Conservation (phyloP, 176 grass and related monocot species). For the Luzula sylvatica region DNA sequence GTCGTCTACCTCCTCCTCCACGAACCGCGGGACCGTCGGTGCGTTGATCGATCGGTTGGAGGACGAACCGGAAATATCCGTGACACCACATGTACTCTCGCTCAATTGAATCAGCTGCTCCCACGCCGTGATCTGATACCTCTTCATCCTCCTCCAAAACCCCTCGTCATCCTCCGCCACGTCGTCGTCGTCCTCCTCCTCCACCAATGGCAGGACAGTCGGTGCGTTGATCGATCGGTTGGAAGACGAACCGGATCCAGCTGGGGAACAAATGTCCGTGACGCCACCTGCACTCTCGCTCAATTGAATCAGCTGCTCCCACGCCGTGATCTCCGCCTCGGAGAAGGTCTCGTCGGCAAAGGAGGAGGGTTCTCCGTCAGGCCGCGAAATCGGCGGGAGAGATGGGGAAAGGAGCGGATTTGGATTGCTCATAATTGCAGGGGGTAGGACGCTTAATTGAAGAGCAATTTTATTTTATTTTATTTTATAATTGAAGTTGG, state of each 20-base stretch:
- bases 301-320: constrained; percentile 56
- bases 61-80: background rate
- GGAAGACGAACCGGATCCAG: constrained; percentile 10
- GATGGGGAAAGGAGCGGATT: background rate
- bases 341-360: too few relatives aligned
- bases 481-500: background rate
- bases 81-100: constrained; percentile 2
- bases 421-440: background rate
- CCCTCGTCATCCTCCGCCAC: constrained; percentile 2
- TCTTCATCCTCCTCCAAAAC: constrained; percentile 29
- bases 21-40: background rate
- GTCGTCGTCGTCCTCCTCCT: background rate
- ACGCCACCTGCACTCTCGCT: constrained; percentile 17
- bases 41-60: constrained; percentile 35
- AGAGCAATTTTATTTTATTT: background rate
- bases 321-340: constrained; percentile 42
- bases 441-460: constrained; percentile 4
- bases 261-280: constrained; percentile 4
- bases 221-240: constrained; percentile 27
- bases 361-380: too few relatives aligned
- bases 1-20: background rate
- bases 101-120: constrained; percentile 64
- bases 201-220: background rate
- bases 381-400: too few relatives aligned
- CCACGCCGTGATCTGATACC: constrained; percentile 27